phyloP scores from a whole-genome alignment of 495 filamentous ascomycete genomes.

The Hyaloscypha variabilis region DNA sequence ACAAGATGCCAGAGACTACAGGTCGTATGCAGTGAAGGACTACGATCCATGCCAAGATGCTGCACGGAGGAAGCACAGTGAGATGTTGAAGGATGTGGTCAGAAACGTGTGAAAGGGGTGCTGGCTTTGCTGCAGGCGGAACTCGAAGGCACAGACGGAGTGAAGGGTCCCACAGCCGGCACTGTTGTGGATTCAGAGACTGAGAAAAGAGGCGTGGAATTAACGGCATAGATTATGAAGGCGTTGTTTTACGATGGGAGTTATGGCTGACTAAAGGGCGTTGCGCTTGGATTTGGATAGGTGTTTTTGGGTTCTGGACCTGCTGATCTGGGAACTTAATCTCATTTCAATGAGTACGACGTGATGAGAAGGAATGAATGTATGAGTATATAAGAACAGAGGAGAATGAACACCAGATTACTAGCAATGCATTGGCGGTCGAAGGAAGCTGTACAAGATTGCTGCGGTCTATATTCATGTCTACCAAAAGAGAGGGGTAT shows the following conservation, averaged over 20 bases:
- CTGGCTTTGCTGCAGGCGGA: neutral
- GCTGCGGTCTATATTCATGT: neutral
- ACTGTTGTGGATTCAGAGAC: neutral
- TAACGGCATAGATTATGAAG: no score
- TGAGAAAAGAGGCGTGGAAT: neutral
- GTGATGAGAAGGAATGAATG: neutral
- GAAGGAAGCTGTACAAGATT: neutral
- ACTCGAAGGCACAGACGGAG: neutral
- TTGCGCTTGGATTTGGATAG: no score
- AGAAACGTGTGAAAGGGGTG: neutral
- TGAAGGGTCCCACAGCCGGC: neutral
- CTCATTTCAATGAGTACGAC: neutral
- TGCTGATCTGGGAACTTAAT: no score
- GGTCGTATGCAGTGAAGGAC: constrained; percentile 11
- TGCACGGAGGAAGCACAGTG: constrained; percentile 7
- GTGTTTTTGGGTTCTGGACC: no score
- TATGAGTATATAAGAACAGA: neutral
- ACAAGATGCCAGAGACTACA: constrained; percentile 15
- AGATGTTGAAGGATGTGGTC: constrained; percentile 4
- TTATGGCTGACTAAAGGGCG: no score
- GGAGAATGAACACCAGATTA: neutral
- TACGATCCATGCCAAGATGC: constrained; percentile 17
- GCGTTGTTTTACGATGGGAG: neutral
- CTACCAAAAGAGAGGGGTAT: neutral
- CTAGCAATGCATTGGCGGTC: neutral